A percentile compares a stretch with the other conserved stretches of the same genome.
These are phyloP conservation scores for Solanum hybrid DNA, from an alignment of 305 asterid genomes.

Conservation along the genomic window DNA sequence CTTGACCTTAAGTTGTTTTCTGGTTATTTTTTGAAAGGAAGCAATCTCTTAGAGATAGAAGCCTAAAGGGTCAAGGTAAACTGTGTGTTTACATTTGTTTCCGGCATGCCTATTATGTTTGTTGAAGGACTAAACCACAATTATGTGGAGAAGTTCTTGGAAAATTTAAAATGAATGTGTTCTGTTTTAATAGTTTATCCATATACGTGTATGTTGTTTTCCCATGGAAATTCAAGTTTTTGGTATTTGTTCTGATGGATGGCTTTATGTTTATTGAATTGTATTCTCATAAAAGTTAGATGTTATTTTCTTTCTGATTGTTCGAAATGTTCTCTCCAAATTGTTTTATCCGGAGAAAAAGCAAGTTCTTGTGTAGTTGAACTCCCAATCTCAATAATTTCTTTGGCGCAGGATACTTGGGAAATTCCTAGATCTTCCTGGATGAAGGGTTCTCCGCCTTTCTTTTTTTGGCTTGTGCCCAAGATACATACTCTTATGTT, in stretches of 20 bases:
- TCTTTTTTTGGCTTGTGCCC: constrained; percentile 84
- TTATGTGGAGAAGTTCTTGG: neutral
- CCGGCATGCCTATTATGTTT: neutral
- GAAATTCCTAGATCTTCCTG: constrained; percentile 81
- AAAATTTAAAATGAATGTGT: neutral
- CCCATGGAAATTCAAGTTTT: neutral
- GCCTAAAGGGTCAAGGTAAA: constrained; percentile 12
- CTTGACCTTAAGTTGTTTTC: neutral
- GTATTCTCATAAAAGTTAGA: neutral
- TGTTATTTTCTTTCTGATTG: neutral
- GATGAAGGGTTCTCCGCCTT: constrained; percentile 86
- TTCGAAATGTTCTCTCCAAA: constrained; percentile 7
- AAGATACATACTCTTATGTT: constrained; percentile 73
- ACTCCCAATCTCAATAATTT: constrained; percentile 79
- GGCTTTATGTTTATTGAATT: neutral
- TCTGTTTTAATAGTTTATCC: neutral
- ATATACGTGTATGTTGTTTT: neutral
- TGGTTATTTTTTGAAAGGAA: neutral
- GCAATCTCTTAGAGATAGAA: neutral
- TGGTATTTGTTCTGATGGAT: neutral
- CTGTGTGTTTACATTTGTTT: neutral
- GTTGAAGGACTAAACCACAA: neutral
- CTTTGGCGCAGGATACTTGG: constrained; percentile 99
- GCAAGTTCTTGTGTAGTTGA: constrained; percentile 32
- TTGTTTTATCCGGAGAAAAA: constrained; percentile 32